Base-by-base conservation (phyloP, 441 rosid species). In the Raphanus hybrid region DNA sequence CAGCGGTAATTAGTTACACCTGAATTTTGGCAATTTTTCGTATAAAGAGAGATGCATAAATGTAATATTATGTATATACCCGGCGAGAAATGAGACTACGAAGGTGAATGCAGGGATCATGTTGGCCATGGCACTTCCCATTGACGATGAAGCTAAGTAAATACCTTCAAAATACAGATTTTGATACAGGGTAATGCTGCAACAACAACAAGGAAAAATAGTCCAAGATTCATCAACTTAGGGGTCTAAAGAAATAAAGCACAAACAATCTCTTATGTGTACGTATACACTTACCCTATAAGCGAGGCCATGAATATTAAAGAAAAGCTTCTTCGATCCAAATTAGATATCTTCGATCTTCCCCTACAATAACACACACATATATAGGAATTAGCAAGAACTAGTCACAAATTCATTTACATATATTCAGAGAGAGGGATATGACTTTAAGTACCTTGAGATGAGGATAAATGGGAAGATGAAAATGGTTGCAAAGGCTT, bases 401-500 rank as follows among this genome's bases (percentile, higher is more conserved):
- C 58, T 52, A 6, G 58, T 8, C 11, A 55, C 60, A 55, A 55
- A 18, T 55, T 55, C 5, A 55, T 55, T 7, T 55, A 18, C 60
- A 55, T 55, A 55, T 55, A 55, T 55, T 55, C 12, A 55, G 1
- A 16, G 61, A 55, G 29, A 6, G 27, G 3, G 7, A 54, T 55
- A 55, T 55, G 61, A 18, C 29, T 55, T 55, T 55, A 55, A 55
- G 11, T 55, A 55, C 61, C 61, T 55, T 18, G 61, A 18, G 61
- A 55, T 3, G 61, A 16, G 27, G 61, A 55, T 16, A 16, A 55
- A 55, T 55, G 61, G 61, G 29, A 55, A 55, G 27, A 55, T 55
- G 61, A 55, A 55, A 55, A 55, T 55, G 61, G 61, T 55, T 55
- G 61, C 61, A 55, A 55, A 55, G 27, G 61, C 61, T 55, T 55